Evolutionary conservation across 2,329 filamentous ascomycete species (phyloP).

Genomic region (Ramichloridium luteum): DNA sequence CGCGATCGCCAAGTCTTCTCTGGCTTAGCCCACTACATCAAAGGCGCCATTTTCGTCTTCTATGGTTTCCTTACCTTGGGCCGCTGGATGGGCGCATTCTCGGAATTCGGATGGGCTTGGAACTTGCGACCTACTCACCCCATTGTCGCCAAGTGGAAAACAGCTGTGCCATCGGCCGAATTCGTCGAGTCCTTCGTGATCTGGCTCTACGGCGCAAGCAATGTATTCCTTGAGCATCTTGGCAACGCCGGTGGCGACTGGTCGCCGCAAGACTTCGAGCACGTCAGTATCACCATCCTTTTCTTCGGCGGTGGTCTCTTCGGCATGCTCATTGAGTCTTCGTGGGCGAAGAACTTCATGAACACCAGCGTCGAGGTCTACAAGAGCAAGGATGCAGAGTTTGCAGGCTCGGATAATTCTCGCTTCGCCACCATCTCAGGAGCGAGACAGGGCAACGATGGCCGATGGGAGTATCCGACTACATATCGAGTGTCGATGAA

Average conservation of each 20-base stretch:
- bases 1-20: conserved; percentile 51
- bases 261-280: conserved; percentile 73
- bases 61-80: conserved; percentile 78
- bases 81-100: conserved; percentile 81
- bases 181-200: conserved; percentile 85
- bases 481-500: conserved; percentile 70
- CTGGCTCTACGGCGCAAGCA: conserved; percentile 76
- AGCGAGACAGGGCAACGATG: conserved; percentile 15
- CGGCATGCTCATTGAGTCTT: conserved; percentile 27
- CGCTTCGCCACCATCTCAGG: conserved; percentile 6
- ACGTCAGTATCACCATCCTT: conserved; percentile 81
- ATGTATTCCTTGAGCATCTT: conserved; percentile 87
- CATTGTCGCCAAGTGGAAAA: conserved; percentile 50
- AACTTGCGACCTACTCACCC: conserved; percentile 59
- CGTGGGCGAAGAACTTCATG: conserved; percentile 52
- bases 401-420: conserved; percentile 8
- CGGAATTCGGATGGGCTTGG: conserved; percentile 90
- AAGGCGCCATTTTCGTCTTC: conserved; percentile 91
- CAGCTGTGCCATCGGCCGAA: conserved; percentile 60
- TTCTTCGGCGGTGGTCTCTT: conserved; percentile 84
- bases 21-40: conserved; percentile 84
- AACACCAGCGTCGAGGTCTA: conserved; percentile 37
- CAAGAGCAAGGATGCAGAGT: conserved; percentile 24
- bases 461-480: conserved; percentile 46
- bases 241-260: conserved; percentile 58